Conservation (phyloP, 805 yeast species). For the Candida orba region DNA sequence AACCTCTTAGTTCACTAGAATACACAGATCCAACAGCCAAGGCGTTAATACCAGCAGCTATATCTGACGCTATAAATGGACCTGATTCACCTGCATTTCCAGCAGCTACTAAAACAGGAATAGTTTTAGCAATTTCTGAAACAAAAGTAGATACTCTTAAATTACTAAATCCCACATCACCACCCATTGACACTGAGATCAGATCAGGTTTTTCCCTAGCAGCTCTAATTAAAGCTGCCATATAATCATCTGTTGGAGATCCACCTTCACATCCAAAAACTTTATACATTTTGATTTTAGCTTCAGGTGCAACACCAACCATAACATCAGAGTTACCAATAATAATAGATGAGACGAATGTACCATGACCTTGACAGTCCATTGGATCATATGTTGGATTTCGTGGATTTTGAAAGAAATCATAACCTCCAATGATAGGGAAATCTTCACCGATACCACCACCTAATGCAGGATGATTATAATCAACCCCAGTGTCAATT, state of each 20-base stretch:
- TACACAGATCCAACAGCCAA: conserved; percentile 11
- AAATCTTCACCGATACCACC: conserved; percentile 10
- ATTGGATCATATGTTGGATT: conserved; percentile 10
- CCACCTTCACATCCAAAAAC: conserved; percentile 8
- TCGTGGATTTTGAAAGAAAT: conserved; percentile 3
- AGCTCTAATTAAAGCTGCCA: conserved; percentile 12
- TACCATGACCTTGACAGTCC: conserved; percentile 17
- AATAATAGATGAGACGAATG: conserved; percentile 12
- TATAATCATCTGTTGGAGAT: conserved; percentile 9
- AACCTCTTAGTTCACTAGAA: conserved; percentile 7
- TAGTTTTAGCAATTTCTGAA: conserved; percentile 8
- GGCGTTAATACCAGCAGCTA: conserved; percentile 10
- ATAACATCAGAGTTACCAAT: conserved; percentile 4
- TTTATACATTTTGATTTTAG: conserved; percentile 11
- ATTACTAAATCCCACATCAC: conserved; percentile 8
- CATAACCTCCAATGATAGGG: conserved; percentile 11
- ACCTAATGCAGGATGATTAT: conserved; percentile 6
- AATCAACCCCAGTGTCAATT: conserved; percentile 8
- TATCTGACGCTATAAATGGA: conserved; percentile 9
- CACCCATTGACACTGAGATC: conserved; percentile 11
- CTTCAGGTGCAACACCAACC: conserved; percentile 14
- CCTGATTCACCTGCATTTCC: conserved; percentile 12
- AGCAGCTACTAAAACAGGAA: conserved; percentile 11
- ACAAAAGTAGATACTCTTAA: conserved; percentile 8
- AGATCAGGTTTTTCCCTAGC: conserved; percentile 10